Evolutionary conservation across 371 early-diverging fungal species (phyloP).

Genomic region (Racocetra persica): DNA sequence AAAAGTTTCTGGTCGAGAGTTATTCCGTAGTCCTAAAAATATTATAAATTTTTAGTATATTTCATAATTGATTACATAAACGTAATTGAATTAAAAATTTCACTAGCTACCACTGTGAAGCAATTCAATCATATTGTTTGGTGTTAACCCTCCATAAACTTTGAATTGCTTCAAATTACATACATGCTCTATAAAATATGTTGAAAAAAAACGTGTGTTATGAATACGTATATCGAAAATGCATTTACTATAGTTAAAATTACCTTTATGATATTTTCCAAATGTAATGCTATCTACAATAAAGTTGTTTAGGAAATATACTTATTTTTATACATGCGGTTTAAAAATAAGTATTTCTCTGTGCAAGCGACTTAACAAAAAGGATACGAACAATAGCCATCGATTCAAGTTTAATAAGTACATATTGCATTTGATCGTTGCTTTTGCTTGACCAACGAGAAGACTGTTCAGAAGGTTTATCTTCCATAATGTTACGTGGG

Average conservation of each 20-base stretch:
- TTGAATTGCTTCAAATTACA: constrained; percentile 98
- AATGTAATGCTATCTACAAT: constrained; percentile 83
- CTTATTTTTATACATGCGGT: neutral
- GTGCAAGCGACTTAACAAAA: constrained; percentile 2
- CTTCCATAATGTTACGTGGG: constrained; percentile 77
- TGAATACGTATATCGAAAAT: neutral
- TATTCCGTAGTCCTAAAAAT: constrained; percentile 80
- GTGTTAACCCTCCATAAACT: constrained; percentile 85
- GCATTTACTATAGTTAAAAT: neutral
- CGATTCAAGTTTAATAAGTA: constrained; percentile 76
- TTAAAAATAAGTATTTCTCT: neutral
- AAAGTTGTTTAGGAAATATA: neutral
- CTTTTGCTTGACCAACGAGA: constrained; percentile 87
- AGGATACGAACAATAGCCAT: constrained; percentile 76
- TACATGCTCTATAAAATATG: constrained; percentile 75
- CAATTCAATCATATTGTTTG: constrained; percentile 83
- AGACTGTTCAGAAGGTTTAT: constrained; percentile 78
- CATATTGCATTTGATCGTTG: constrained; percentile 85
- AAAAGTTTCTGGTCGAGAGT: constrained; percentile 91
- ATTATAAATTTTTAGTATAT: neutral
- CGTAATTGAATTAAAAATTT: constrained; percentile 10
- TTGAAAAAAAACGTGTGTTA: constrained; percentile 3
- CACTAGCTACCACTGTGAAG: constrained; percentile 78
- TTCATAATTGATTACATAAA: constrained; percentile 15
- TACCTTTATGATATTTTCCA: constrained; percentile 94